These are phyloP conservation scores for Curvularia spicifera DNA, from an alignment of 2,329 filamentous ascomycete genomes.

Conservation along the genomic window DNA sequence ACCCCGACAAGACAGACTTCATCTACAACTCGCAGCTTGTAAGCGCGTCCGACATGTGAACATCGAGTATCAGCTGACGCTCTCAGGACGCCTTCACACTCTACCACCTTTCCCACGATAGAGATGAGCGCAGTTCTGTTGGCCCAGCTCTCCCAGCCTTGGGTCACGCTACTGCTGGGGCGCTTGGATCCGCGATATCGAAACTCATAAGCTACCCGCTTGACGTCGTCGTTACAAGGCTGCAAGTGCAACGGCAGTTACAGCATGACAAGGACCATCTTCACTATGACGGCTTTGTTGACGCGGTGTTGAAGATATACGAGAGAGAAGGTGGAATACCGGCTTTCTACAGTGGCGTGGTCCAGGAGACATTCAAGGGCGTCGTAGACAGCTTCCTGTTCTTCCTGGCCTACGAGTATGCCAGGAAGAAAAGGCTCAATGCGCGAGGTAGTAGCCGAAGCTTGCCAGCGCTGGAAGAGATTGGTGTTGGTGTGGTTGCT, in stretches of 20 bases:
- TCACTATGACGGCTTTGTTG: slow-evolving; percentile 69
- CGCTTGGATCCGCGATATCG: slow-evolving; percentile 77
- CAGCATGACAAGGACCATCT: slow-evolving; percentile 48
- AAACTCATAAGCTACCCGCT: slow-evolving; percentile 82
- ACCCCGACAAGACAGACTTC: slow-evolving; percentile 35
- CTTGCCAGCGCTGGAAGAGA: slow-evolving; percentile 72
- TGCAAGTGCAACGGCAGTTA: slow-evolving; percentile 76
- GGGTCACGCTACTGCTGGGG: slow-evolving; percentile 81
- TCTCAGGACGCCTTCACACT: slow-evolving; percentile 51
- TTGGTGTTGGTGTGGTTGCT: slow-evolving; percentile 74
- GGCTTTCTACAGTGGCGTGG: slow-evolving; percentile 67
- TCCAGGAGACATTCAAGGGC: slow-evolving; percentile 54
- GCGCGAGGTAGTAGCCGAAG: slow-evolving; percentile 36
- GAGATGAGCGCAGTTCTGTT: slow-evolving; percentile 31
- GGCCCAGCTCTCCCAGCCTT: slow-evolving; percentile 71
- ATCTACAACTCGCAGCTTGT: slow-evolving; percentile 56
- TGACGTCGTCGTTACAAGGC: slow-evolving; percentile 78
- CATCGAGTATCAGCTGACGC: slow-evolving; percentile 4
- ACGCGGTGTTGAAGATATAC: slow-evolving; percentile 75
- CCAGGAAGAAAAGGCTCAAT: slow-evolving; percentile 55
- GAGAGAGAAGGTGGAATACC: slow-evolving; percentile 70
- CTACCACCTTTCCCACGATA: slow-evolving; percentile 52
- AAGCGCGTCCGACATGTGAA: slow-evolving; percentile 17
- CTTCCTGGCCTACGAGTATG: slow-evolving; percentile 77
- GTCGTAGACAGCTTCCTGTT: slow-evolving; percentile 80